Evolutionary conservation across 495 filamentous ascomycete genomes (phyloP).

Genomic region (Penicillium angulare): DNA sequence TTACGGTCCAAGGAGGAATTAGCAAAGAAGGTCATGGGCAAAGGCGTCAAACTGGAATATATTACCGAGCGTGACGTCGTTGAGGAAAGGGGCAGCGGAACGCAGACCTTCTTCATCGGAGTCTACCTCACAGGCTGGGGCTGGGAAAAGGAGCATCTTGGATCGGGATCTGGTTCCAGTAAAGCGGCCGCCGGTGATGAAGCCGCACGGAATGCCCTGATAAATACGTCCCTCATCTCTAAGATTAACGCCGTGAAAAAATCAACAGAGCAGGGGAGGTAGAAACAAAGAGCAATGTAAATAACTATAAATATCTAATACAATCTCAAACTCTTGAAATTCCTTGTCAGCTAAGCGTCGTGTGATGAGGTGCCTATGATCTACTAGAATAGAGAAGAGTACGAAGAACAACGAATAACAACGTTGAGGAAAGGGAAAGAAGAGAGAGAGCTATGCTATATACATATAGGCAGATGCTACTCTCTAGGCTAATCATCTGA

Average conservation of each 20-base stretch:
- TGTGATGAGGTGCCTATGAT: no score
- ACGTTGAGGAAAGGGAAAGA: no score
- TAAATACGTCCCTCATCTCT: conserved; percentile 57
- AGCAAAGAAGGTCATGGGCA: conserved; percentile 53
- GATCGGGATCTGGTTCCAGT: conserved; percentile 62
- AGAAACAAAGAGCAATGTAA: no score
- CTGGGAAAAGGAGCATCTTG: conserved; percentile 61
- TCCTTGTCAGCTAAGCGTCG: no score
- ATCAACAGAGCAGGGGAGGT: neutral
- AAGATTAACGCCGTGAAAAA: conserved; percentile 50
- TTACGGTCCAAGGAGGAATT: conserved; percentile 54
- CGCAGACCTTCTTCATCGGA: conserved; percentile 64
- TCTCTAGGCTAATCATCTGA: no score
- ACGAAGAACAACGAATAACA: no score
- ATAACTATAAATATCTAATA: no score
- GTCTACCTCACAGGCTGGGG: conserved; percentile 74
- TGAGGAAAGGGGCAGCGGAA: conserved; percentile 52
- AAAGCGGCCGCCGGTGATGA: conserved; percentile 72
- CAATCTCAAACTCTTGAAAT: no score
- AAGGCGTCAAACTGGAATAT: conserved; percentile 66
- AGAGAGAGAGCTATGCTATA: no score
- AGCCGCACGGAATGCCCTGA: conserved; percentile 66
- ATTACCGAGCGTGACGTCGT: conserved; percentile 50
- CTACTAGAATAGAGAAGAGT: no score
- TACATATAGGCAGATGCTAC: no score